phyloP scores from a whole-genome alignment of 192 early-diverging fungal species.

The Coemansia erecta region DNA sequence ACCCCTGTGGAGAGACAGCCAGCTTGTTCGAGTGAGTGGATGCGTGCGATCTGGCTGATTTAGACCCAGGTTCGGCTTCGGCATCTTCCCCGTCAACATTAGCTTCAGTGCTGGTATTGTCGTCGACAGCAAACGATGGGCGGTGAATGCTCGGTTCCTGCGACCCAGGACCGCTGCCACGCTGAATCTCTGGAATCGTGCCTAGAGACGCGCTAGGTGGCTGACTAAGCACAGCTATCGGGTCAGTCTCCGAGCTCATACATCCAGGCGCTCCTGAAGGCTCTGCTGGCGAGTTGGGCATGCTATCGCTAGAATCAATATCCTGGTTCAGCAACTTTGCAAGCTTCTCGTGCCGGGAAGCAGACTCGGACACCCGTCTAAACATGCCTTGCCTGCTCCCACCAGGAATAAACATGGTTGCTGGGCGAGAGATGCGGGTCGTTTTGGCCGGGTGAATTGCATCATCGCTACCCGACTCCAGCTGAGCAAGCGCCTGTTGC shows the following conservation, averaged over 20 bases:
- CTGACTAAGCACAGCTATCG: not conserved
- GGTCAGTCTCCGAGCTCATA: conserved; percentile 12
- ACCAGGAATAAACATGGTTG: conserved; percentile 36
- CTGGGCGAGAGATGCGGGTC: conserved; percentile 28
- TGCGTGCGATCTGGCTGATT: not conserved
- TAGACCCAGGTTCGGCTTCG: not conserved
- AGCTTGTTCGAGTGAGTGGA: not conserved
- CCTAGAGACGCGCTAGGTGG: not conserved
- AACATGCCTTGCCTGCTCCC: conserved; percentile 12
- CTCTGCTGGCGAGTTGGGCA: conserved; percentile 36
- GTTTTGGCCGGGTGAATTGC: not conserved
- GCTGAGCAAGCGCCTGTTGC: conserved; percentile 8
- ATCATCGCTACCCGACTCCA: conserved; percentile 4
- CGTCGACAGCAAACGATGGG: too few relatives aligned
- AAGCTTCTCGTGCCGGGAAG: conserved; percentile 43
- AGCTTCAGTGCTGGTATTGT: not conserved
- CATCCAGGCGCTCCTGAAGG: conserved; percentile 23
- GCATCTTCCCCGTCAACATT: not conserved
- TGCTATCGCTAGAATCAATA: conserved; percentile 30
- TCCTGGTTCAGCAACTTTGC: conserved; percentile 37
- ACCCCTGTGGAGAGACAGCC: conserved; percentile 1
- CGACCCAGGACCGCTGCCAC: conserved; percentile 1
- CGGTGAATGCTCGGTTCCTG: not conserved
- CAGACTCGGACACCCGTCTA: conserved; percentile 27
- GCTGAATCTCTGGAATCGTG: conserved; percentile 24